These are phyloP conservation scores for Pestalotiopsis sp. DNA, from an alignment of 2,329 filamentous ascomycete genomes.

Conservation along the genomic window DNA sequence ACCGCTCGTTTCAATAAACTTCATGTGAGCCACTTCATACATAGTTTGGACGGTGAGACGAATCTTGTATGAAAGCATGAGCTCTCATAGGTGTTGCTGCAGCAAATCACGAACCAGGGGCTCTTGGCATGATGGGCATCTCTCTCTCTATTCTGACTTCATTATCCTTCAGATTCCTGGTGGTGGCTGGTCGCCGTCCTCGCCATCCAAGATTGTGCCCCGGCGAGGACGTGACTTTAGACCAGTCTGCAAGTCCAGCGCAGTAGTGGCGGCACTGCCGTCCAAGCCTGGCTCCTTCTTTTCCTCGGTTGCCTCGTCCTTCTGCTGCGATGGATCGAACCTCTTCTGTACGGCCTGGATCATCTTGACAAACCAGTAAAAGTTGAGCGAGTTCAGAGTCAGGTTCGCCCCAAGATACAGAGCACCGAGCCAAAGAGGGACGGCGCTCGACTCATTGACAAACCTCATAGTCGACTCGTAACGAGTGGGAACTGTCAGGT, in stretches of 20 bases:
- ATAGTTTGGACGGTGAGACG: neutral
- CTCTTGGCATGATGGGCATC: neutral
- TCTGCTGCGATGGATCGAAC: constrained; percentile 58
- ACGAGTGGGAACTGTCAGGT: constrained; percentile 35
- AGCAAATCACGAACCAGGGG: neutral
- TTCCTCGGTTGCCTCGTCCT: constrained; percentile 19
- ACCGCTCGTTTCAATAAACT: too few species aligned
- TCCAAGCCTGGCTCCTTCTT: constrained; percentile 26
- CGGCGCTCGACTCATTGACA: constrained; percentile 47
- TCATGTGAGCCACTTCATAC: neutral
- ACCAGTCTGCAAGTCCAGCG: constrained; percentile 23
- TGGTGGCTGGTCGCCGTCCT: constrained; percentile 32
- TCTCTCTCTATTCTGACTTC: neutral
- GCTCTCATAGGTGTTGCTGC: neutral
- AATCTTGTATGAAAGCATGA: neutral
- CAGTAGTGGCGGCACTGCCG: constrained; percentile 31
- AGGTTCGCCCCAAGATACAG: constrained; percentile 73
- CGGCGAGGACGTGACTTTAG: constrained; percentile 27
- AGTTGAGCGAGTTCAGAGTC: constrained; percentile 75
- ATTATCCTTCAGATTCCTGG: constrained; percentile 26
- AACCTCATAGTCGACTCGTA: constrained; percentile 53
- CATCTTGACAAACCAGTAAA: constrained; percentile 90
- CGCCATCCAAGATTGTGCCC: constrained; percentile 33
- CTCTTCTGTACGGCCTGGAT: constrained; percentile 76
- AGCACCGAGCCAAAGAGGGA: constrained; percentile 72